Conservation (phyloP, 2,329 filamentous ascomycete species). For the Neoscytalidium dimidiatum region DNA sequence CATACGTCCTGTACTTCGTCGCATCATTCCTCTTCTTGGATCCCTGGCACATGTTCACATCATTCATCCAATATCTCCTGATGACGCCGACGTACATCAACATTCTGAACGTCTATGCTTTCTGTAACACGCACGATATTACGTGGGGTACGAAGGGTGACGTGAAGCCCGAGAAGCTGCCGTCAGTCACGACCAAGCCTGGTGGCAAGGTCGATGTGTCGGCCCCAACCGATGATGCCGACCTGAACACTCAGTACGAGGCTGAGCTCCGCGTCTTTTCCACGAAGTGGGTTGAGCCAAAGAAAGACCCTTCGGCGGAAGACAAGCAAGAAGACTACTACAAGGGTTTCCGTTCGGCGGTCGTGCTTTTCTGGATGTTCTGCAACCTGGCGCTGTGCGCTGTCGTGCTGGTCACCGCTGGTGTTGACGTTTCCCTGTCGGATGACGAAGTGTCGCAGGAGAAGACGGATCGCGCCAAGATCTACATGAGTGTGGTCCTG, state of each 20-base stretch:
- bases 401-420: slow-evolving; percentile 82
- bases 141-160: slow-evolving; percentile 98
- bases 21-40: slow-evolving; percentile 94
- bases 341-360: slow-evolving; percentile 88
- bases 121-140: slow-evolving; percentile 97
- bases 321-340: slow-evolving; percentile 98
- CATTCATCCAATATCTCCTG: slow-evolving; percentile 88
- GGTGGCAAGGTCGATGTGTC: slow-evolving; percentile 92
- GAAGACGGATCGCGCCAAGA: slow-evolving; percentile 62
- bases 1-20: slow-evolving; percentile 89
- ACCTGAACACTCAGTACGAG: slow-evolving; percentile 94
- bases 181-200: slow-evolving; percentile 85
- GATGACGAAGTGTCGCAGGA: slow-evolving; percentile 34
- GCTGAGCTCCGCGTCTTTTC: slow-evolving; percentile 75
- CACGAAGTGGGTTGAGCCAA: slow-evolving; percentile 72
- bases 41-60: slow-evolving; percentile 99
- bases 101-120: slow-evolving; percentile 97
- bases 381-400: slow-evolving; percentile 88
- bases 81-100: slow-evolving; percentile 97
- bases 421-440: slow-evolving; percentile 61
- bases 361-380: slow-evolving; percentile 95
- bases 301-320: slow-evolving; percentile 59
- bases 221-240: slow-evolving; percentile 84
- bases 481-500: slow-evolving; percentile 84
- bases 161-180: slow-evolving; percentile 89